Evolutionary conservation across 177 flowering plant species (phyloP).

Genomic region (Tripterygium wilfordii): DNA sequence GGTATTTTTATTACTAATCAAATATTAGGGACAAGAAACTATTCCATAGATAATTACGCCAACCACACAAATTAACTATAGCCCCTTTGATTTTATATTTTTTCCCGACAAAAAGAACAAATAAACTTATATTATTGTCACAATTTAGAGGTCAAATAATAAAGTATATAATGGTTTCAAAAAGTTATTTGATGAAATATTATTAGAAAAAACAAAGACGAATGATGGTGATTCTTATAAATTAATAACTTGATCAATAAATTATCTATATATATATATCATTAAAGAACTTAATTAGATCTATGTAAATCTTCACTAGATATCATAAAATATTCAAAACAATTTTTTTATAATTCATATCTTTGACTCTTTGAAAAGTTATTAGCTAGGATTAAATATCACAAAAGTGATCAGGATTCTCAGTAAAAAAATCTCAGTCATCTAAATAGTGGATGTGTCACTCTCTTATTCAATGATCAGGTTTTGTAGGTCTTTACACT

Average conservation of each 20-base stretch:
- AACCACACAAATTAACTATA: neutral
- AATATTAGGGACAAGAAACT: too few relatives aligned
- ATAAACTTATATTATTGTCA: constrained; percentile 3
- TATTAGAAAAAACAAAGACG: constrained; percentile 6
- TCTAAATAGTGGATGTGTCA: too few relatives aligned
- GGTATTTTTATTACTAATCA: too few relatives aligned
- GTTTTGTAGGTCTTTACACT: too few relatives aligned
- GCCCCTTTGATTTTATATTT: constrained; percentile 1
- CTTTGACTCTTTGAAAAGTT: too few relatives aligned
- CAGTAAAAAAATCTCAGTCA: too few relatives aligned
- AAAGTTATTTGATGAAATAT: constrained; percentile 14
- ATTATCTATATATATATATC: neutral
- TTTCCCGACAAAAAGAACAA: constrained; percentile 2
- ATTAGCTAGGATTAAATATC: too few relatives aligned
- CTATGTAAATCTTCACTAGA: constrained; percentile 12
- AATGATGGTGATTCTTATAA: constrained; percentile 8
- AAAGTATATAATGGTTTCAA: constrained; percentile 16
- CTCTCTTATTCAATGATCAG: too few relatives aligned
- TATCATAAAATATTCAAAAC: constrained; percentile 6
- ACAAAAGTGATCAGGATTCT: too few relatives aligned
- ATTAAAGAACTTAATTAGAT: constrained; percentile 1
- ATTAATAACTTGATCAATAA: too few relatives aligned
- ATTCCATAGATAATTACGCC: constrained; percentile 2
- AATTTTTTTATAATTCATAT: too few relatives aligned
- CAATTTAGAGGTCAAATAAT: constrained; percentile 24